A percentile compares a stretch with the other conserved stretches of the same genome.
phyloP scores from a whole-genome alignment of 495 filamentous ascomycete genomes.

The Aspergillus asperescens region DNA sequence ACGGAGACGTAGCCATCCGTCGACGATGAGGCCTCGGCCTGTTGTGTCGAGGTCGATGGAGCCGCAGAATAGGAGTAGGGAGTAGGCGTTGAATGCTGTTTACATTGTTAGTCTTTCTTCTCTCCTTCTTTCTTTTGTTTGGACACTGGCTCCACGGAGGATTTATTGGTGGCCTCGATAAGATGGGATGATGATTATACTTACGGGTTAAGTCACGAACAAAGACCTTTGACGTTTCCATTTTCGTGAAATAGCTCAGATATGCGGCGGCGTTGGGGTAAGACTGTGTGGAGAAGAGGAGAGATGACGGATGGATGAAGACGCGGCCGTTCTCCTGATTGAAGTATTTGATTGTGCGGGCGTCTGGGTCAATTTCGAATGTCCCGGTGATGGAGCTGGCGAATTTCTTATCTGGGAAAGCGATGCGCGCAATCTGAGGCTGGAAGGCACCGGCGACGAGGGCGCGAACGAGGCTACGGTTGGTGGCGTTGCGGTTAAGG shows the following conservation, averaged over 20 bases:
- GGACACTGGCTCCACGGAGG: too few species aligned
- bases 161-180: background rate
- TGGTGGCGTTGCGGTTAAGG: conserved; percentile 49
- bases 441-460: conserved; percentile 88
- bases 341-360: conserved; percentile 85
- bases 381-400: conserved; percentile 76
- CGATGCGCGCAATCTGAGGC: conserved; percentile 85
- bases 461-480: conserved; percentile 68
- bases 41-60: conserved; percentile 78
- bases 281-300: conserved; percentile 71
- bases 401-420: conserved; percentile 93
- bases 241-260: conserved; percentile 82
- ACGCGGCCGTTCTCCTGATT: conserved; percentile 80
- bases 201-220: conserved; percentile 82
- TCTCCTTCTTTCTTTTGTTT: background rate
- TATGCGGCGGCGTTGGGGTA: conserved; percentile 66
- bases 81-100: conserved; percentile 83
- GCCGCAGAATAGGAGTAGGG: conserved; percentile 85
- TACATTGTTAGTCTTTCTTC: background rate
- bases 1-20: conserved; percentile 84
- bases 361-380: conserved; percentile 88
- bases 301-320: conserved; percentile 86
- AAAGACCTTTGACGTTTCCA: conserved; percentile 85
- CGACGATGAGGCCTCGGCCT: conserved; percentile 82
- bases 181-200: conserved; percentile 26